phyloP scores from a whole-genome alignment of 2,329 filamentous ascomycete species.

The Hirsutella minnesotensis region DNA sequence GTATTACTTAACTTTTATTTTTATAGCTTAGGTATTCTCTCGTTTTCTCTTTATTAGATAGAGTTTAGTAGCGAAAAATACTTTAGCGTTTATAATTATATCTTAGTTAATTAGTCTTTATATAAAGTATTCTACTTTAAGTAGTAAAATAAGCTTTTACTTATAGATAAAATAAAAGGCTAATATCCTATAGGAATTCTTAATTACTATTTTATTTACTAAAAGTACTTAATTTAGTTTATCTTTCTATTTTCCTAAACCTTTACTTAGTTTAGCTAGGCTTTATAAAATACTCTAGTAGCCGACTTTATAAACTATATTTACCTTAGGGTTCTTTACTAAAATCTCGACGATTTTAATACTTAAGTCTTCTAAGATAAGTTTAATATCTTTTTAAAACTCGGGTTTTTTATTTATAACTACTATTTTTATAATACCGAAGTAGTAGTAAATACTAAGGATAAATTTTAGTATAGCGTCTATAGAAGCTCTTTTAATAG shows the following conservation, averaged over 20 bases:
- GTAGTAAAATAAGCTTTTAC: background rate
- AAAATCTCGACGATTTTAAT: background rate
- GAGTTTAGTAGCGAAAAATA: background rate
- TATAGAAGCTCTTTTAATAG: background rate
- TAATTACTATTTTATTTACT: background rate
- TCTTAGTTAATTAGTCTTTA: background rate
- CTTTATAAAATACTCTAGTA: background rate
- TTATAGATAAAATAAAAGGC: background rate
- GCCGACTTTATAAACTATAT: background rate
- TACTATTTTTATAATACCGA: background rate
- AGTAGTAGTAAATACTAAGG: background rate
- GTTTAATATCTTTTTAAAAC: no score
- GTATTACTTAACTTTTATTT: background rate
- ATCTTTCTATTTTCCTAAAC: background rate
- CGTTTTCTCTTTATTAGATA: background rate
- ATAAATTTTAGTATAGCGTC: background rate
- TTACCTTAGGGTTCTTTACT: background rate
- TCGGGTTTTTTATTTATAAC: no score
- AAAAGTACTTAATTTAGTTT: background rate
- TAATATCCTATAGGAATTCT: background rate
- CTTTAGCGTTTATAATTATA: background rate
- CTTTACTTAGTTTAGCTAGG: background rate
- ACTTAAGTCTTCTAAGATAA: background rate
- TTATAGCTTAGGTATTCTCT: background rate
- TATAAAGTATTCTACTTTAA: background rate